These are phyloP conservation scores for Nicotiana tomentosiformis DNA, from an alignment of 257 asterid species.

Conservation along the genomic window DNA sequence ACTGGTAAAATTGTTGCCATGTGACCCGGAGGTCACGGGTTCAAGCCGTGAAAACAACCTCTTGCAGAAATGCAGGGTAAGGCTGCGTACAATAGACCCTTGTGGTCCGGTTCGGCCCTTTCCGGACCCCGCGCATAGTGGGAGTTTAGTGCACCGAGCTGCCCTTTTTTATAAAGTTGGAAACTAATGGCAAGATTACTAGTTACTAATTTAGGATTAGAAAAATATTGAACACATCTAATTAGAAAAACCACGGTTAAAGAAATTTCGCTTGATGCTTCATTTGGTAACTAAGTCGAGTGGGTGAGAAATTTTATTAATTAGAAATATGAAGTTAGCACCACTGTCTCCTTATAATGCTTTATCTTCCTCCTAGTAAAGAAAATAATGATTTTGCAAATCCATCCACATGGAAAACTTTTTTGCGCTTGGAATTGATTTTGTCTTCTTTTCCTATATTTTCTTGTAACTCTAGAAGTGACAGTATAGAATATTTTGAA, in stretches of 20 bases:
- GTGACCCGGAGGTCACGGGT: no score
- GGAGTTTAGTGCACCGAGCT: no score
- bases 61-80: no score
- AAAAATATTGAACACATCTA: no score
- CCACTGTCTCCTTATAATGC: neutral
- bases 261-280: neutral
- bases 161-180: neutral
- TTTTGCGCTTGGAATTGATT: neutral
- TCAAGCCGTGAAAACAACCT: no score
- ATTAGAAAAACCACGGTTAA: neutral
- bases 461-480: neutral
- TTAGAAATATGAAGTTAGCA: neutral
- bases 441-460: neutral
- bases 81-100: no score
- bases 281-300: neutral
- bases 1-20: no score
- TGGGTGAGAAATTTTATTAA: neutral
- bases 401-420: neutral
- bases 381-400: neutral
- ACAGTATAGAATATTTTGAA: neutral
- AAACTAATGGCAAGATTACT: neutral
- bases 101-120: no score
- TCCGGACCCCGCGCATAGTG: no score
- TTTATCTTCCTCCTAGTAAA: neutral
- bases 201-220: neutral